Conservation (phyloP, 106 monocot species). For the Dioscorea zingiberensis region DNA sequence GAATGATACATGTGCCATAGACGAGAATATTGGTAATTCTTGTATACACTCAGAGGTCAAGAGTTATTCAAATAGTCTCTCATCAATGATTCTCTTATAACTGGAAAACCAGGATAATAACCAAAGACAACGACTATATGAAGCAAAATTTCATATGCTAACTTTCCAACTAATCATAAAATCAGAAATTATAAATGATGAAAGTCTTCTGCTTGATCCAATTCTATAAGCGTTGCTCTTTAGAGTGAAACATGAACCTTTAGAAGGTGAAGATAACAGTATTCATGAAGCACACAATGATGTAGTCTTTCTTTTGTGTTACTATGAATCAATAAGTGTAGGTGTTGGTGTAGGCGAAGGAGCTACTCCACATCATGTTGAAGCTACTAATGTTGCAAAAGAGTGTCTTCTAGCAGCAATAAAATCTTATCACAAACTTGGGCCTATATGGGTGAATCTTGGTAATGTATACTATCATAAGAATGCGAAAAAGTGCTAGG, state of each 20-base stretch:
- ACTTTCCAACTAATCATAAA: not conserved
- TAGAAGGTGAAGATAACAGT: slow-evolving; percentile 6
- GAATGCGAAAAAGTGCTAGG: slow-evolving; percentile 73
- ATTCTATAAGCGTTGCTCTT: not conserved
- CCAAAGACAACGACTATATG: too few relatives aligned
- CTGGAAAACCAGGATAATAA: slow-evolving; percentile 8
- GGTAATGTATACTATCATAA: slow-evolving; percentile 63
- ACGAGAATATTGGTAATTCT: too few relatives aligned
- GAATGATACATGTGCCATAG: too few relatives aligned
- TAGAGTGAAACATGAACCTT: slow-evolving; percentile 20
- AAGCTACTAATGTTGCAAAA: slow-evolving; percentile 69
- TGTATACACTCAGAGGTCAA: too few relatives aligned
- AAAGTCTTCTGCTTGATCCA: slow-evolving; percentile 11
- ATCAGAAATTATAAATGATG: not conserved
- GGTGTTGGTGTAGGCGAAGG: slow-evolving; percentile 59
- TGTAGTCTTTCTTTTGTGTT: too few relatives aligned
- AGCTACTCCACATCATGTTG: slow-evolving; percentile 39
- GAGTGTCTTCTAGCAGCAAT: slow-evolving; percentile 66
- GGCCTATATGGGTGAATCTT: slow-evolving; percentile 80
- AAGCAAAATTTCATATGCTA: slow-evolving; percentile 2
- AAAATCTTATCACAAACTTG: slow-evolving; percentile 64
- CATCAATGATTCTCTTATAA: too few relatives aligned
- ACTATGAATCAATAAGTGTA: too few relatives aligned
- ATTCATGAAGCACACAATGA: not conserved
- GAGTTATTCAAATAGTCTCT: too few relatives aligned